These are phyloP conservation scores for Chrysanthemum seticuspe DNA, from an alignment of 129 eudicot genomes.

Conservation along the genomic window DNA sequence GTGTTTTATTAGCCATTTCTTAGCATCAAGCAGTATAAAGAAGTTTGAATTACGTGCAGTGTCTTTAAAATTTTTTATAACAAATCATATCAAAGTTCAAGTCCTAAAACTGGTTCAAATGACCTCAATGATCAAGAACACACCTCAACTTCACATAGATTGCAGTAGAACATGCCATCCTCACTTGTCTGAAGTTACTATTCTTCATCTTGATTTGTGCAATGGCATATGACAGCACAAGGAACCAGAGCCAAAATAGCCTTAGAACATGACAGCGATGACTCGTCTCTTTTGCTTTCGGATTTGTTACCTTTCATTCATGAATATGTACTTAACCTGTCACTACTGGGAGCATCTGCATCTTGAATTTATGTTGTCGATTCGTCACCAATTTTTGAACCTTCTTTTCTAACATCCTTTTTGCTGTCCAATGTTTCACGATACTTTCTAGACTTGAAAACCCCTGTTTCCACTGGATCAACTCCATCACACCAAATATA, in stretches of 20 bases:
- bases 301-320: conserved; percentile 31
- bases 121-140: conserved; percentile 23
- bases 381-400: conserved; percentile 48
- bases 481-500: conserved; percentile 95
- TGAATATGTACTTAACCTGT: conserved; percentile 29
- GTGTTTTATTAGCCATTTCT: not conserved
- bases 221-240: conserved; percentile 56
- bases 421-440: conserved; percentile 38
- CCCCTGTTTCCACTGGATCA: conserved; percentile 97
- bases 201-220: conserved; percentile 45
- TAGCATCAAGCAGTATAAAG: not conserved
- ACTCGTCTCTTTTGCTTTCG: conserved; percentile 34
- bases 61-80: conserved; percentile 9
- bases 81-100: not conserved
- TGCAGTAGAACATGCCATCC: conserved; percentile 98
- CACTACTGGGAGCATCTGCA: conserved; percentile 17
- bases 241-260: conserved; percentile 51
- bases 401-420: conserved; percentile 27
- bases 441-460: conserved; percentile 84
- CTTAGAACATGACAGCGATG: conserved; percentile 24
- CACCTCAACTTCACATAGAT: conserved; percentile 97
- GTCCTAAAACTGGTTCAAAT: not conserved
- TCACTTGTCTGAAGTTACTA: conserved; percentile 69
- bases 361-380: not conserved
- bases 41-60: not conserved